These are phyloP conservation scores for Hymenoscyphus scutula DNA, from an alignment of 2,329 filamentous ascomycete genomes.

Conservation along the genomic window DNA sequence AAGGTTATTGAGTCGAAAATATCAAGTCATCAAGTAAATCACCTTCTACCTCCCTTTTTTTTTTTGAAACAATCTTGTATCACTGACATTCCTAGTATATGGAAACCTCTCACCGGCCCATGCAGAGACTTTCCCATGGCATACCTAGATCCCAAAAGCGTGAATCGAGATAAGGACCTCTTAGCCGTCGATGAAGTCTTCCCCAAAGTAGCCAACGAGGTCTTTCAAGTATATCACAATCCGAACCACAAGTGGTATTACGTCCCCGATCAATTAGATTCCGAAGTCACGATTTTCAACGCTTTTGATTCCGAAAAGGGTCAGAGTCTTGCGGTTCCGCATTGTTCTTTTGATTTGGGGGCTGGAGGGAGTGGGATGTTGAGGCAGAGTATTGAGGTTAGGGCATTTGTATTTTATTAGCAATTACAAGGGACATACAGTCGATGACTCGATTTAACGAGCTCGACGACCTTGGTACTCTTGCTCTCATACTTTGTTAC, in stretches of 20 bases:
- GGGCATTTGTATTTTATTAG: conserved; percentile 17
- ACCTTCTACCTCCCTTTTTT: too few relatives aligned
- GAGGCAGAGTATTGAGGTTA: conserved; percentile 20
- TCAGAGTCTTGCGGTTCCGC: conserved; percentile 10
- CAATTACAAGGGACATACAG: not conserved
- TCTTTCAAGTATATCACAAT: conserved; percentile 13
- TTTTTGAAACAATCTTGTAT: not conserved
- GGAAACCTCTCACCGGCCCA: conserved; percentile 22
- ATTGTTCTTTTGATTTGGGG: conserved; percentile 12
- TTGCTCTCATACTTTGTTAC: too few relatives aligned
- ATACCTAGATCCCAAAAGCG: conserved; percentile 9
- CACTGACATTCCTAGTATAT: conserved; percentile 11
- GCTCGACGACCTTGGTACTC: too few relatives aligned
- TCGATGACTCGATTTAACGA: too few relatives aligned
- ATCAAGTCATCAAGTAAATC: conserved; percentile 12
- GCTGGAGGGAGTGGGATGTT: not conserved
- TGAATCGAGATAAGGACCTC: conserved; percentile 16
- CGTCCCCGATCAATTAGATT: conserved; percentile 16
- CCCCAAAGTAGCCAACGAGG: conserved; percentile 14
- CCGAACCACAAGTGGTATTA: conserved; percentile 19
- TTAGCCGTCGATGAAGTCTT: conserved; percentile 16
- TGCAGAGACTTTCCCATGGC: conserved; percentile 19
- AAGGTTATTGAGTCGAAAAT: not conserved
- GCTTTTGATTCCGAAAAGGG: conserved; percentile 4
- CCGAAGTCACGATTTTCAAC: not conserved